Conservation (phyloP, 495 filamentous ascomycete species). For the Aspergillus hancockii region DNA sequence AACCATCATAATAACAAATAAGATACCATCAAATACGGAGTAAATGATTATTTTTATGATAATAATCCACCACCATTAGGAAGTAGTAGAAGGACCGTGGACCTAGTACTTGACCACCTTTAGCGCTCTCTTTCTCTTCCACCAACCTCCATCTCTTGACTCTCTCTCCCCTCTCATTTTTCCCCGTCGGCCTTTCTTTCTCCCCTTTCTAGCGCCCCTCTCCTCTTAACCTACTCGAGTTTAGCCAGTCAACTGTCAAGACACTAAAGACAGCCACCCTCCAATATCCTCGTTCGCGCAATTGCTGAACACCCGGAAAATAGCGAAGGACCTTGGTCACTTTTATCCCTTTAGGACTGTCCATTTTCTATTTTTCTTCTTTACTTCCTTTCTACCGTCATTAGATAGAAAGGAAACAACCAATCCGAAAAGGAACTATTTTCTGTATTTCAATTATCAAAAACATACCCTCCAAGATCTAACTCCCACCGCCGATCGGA, state of each 20-base stretch:
- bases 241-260: conserved; percentile 6
- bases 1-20: neutral
- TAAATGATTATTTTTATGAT: neutral
- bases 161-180: conserved; percentile 4
- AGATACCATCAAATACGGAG: neutral
- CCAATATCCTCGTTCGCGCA: conserved; percentile 5
- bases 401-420: neutral
- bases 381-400: neutral
- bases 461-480: neutral
- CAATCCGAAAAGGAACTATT: neutral
- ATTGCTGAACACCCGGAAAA: neutral
- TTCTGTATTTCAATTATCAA: neutral
- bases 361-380: neutral
- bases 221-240: conserved; percentile 7
- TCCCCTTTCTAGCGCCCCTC: conserved; percentile 1
- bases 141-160: neutral
- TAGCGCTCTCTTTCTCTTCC: neutral
- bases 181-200: conserved; percentile 11
- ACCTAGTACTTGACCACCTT: neutral
- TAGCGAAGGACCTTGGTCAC: neutral
- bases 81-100: neutral
- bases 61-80: neutral
- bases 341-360: neutral
- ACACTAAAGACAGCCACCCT: conserved; percentile 6
- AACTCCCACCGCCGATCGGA: neutral